Percentiles rank a stretch among this genome's conserved stretches.
phyloP scores from a whole-genome alignment of 2,329 filamentous ascomycete genomes.

The Drechslerella coelobrocha region DNA sequence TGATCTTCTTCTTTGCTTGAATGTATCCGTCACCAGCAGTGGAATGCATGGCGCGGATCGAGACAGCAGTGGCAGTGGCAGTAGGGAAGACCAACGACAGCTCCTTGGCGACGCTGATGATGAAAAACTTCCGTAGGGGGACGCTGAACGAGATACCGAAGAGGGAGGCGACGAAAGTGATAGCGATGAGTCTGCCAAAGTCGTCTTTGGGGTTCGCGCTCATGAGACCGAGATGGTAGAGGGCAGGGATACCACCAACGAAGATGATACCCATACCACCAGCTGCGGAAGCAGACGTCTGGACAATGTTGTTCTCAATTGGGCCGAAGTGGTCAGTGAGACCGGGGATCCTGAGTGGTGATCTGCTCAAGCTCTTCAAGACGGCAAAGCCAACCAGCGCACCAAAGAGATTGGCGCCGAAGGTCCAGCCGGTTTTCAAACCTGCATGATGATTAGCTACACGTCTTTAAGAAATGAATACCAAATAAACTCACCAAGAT shows the following conservation, averaged over 20 bases:
- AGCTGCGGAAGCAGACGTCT: conserved; percentile 67
- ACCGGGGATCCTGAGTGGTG: conserved; percentile 60
- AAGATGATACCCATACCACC: conserved; percentile 67
- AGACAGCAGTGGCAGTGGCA: conserved; percentile 67
- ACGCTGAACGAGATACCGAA: conserved; percentile 61
- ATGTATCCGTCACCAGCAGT: conserved; percentile 54
- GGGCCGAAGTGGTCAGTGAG: conserved; percentile 67
- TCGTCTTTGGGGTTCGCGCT: conserved; percentile 63
- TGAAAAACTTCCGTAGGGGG: conserved; percentile 70
- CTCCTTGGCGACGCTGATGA: conserved; percentile 70
- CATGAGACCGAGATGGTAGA: conserved; percentile 66
- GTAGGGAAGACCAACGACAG: conserved; percentile 68
- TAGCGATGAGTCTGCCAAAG: conserved; percentile 67
- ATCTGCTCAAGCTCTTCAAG: conserved; percentile 63
- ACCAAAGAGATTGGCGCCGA: conserved; percentile 62
- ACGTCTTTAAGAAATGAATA: conserved; percentile 13
- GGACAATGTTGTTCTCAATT: conserved; percentile 69
- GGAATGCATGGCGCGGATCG: conserved; percentile 69
- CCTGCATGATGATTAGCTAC: conserved; percentile 55
- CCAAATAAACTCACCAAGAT: conserved; percentile 61
- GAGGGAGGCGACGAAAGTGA: conserved; percentile 70
- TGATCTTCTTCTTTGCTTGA: conserved; percentile 67
- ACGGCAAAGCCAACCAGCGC: conserved; percentile 69
- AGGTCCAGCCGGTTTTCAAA: conserved; percentile 64
- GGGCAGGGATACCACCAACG: conserved; percentile 67